A percentile compares a stretch with the other conserved stretches of the same genome.
Evolutionary conservation across 129 eudicot species (phyloP).

Genomic region (Lactuca sativa): DNA sequence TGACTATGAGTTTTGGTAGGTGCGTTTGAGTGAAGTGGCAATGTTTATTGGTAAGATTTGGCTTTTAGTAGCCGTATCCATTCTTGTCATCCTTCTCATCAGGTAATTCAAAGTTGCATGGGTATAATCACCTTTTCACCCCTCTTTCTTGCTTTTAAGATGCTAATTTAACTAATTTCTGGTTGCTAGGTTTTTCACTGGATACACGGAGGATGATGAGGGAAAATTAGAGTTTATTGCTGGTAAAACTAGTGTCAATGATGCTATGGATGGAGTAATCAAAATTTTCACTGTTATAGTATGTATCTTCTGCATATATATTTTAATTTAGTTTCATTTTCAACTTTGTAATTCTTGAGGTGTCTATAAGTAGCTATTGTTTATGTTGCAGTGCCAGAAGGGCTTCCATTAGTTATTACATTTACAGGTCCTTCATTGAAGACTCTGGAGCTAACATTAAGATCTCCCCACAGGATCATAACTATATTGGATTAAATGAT

Average conservation of each 20-base stretch:
- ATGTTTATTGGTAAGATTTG: constrained; percentile 74
- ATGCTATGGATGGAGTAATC: too few relatives aligned
- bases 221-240: too few relatives aligned
- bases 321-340: too few relatives aligned
- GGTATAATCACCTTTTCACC: background rate
- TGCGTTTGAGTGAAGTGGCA: constrained; percentile 87
- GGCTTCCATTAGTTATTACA: background rate
- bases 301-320: constrained; percentile 28
- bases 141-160: background rate
- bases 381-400: background rate
- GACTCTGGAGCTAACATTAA: constrained; percentile 85
- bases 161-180: constrained; percentile 4
- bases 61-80: too few relatives aligned
- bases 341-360: too few relatives aligned
- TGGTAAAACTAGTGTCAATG: too few relatives aligned
- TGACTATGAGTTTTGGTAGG: constrained; percentile 32
- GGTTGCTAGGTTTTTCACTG: constrained; percentile 49
- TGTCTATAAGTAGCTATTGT: background rate
- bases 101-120: constrained; percentile 47
- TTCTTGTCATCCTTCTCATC: too few relatives aligned
- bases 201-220: too few relatives aligned
- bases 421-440: constrained; percentile 83
- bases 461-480: constrained; percentile 84
- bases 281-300: constrained; percentile 48
- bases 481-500: constrained; percentile 65